A percentile compares a stretch with the other conserved stretches of the same genome.
phyloP scores from a whole-genome alignment of 1,139 yeast genomes.

The Martiniozyma asiatica region DNA sequence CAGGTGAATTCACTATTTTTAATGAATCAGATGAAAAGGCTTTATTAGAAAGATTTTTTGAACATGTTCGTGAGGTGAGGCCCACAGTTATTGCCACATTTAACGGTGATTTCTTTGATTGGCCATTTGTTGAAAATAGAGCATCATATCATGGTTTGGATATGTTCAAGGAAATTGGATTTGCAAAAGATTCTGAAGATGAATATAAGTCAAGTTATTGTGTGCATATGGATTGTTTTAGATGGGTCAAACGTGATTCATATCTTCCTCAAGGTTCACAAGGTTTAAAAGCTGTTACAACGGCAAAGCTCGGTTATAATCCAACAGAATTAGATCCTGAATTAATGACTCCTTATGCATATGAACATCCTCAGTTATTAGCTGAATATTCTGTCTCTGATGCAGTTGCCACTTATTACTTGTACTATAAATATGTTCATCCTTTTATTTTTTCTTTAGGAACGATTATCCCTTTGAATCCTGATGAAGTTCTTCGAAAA shows the following conservation, averaged over 20 bases:
- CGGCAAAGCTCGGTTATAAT: constrained; percentile 88
- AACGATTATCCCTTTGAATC: constrained; percentile 89
- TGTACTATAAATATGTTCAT: constrained; percentile 93
- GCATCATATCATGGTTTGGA: constrained; percentile 73
- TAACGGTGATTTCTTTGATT: constrained; percentile 97
- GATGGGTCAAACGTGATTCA: constrained; percentile 99
- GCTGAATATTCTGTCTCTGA: constrained; percentile 98
- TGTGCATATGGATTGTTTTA: constrained; percentile 92
- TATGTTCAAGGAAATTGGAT: constrained; percentile 91
- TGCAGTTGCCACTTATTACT: constrained; percentile 96
- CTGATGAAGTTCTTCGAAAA: constrained; percentile 90
- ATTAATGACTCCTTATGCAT: constrained; percentile 94
- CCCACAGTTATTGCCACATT: constrained; percentile 97
- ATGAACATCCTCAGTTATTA: constrained; percentile 80
- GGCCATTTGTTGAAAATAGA: constrained; percentile 96
- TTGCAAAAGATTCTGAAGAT: constrained; percentile 78
- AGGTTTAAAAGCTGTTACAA: constrained; percentile 95
- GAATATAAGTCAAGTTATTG: constrained; percentile 90
- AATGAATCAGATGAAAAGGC: constrained; percentile 82
- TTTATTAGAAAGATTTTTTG: constrained; percentile 65
- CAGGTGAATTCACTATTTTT: constrained; percentile 80
- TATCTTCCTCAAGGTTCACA: constrained; percentile 98
- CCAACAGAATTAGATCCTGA: constrained; percentile 97
- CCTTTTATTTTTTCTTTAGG: constrained; percentile 95
- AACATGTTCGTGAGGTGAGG: constrained; percentile 73